A percentile compares a stretch with the other conserved stretches of the same genome.
Conservation (phyloP, 768 basidiomycete genomes). For the Lactarius indigo region DNA sequence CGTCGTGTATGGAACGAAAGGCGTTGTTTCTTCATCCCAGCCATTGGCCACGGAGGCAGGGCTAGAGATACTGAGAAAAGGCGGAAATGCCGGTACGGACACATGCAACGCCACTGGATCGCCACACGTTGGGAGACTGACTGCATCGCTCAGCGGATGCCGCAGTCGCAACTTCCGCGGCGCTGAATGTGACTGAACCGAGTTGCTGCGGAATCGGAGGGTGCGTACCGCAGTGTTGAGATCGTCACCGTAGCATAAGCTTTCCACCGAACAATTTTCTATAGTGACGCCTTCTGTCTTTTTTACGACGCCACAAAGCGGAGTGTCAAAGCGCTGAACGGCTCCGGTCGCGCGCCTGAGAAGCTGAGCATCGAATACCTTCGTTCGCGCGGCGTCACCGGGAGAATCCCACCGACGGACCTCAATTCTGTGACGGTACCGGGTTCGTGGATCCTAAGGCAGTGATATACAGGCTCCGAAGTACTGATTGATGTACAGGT, state of each 20-base stretch:
- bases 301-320: constrained; percentile 85
- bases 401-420: constrained; percentile 73
- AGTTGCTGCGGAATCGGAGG: constrained; percentile 91
- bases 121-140: background rate
- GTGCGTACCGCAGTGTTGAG: constrained; percentile 37
- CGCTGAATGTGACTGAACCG: constrained; percentile 88
- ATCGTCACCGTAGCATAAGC: background rate
- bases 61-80: constrained; percentile 84
- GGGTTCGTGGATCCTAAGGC: constrained; percentile 37
- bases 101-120: background rate
- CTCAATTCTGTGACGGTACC: constrained; percentile 92
- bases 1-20: constrained; percentile 53
- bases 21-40: constrained; percentile 85
- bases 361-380: constrained; percentile 74
- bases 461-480: background rate
- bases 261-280: background rate
- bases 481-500: constrained; percentile 45
- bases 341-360: constrained; percentile 83
- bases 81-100: constrained; percentile 86
- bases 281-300: constrained; percentile 86
- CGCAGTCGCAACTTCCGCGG: constrained; percentile 90
- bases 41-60: constrained; percentile 91
- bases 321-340: constrained; percentile 84
- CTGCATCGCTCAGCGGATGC: constrained; percentile 67
- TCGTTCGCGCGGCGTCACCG: constrained; percentile 63